phyloP scores from a whole-genome alignment of 371 early-diverging fungal genomes.

The Apophysomyces elegans region DNA sequence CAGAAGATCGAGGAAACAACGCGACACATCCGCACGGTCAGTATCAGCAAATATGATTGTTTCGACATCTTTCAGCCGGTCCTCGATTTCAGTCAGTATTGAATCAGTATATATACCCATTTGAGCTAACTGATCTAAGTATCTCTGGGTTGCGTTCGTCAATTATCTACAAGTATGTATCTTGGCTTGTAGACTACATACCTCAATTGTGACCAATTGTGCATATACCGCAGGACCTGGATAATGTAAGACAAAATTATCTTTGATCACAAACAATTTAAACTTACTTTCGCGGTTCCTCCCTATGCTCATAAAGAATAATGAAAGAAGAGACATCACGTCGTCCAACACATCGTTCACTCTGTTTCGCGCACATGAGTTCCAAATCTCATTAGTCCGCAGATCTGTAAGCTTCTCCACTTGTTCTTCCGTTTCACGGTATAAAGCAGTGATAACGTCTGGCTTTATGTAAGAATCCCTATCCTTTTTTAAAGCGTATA shows the following conservation, averaged over 20 bases:
- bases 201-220: conserved; percentile 79
- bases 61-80: conserved; percentile 63
- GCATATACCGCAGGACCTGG: conserved; percentile 77
- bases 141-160: conserved; percentile 55
- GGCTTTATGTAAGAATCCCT: conserved; percentile 66
- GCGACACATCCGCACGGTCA: conserved; percentile 34
- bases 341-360: conserved; percentile 80
- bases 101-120: conserved; percentile 72
- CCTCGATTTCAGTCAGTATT: conserved; percentile 65
- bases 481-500: conserved; percentile 76
- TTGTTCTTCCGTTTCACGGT: conserved; percentile 65
- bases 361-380: conserved; percentile 54
- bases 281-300: conserved; percentile 70
- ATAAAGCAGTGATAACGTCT: conserved; percentile 60
- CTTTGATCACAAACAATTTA: neutral
- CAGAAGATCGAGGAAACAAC: conserved; percentile 59
- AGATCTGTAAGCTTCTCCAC: conserved; percentile 56
- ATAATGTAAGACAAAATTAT: neutral
- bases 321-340: conserved; percentile 75
- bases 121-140: conserved; percentile 69
- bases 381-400: conserved; percentile 49
- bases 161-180: neutral
- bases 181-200: conserved; percentile 26
- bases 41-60: conserved; percentile 58
- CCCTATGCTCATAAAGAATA: conserved; percentile 81